A percentile compares a stretch with the other conserved stretches of the same genome.
Conservation (phyloP, 768 basidiomycete genomes). For the Candolleomyces efflorescens region DNA sequence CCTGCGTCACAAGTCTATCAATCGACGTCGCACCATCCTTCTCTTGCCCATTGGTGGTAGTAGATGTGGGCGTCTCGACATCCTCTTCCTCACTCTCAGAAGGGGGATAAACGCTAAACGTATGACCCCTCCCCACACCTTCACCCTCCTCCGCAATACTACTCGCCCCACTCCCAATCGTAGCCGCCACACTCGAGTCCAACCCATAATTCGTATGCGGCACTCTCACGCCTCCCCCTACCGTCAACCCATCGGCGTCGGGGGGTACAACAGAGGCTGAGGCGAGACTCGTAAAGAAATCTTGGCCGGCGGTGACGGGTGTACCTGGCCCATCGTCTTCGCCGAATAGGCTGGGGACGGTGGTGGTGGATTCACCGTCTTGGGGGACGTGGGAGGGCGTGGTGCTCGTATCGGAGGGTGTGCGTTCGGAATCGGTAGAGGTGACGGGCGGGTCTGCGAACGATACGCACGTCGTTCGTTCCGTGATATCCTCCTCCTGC, state of each 20-base stretch:
- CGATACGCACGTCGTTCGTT: conserved; percentile 64
- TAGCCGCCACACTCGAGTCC: conserved; percentile 93
- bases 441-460: conserved; percentile 63
- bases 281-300: conserved; percentile 81
- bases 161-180: conserved; percentile 86
- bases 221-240: conserved; percentile 19
- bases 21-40: conserved; percentile 22
- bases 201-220: conserved; percentile 77
- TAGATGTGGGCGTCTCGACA: too few relatives aligned
- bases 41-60: too few relatives aligned
- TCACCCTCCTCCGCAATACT: conserved; percentile 64
- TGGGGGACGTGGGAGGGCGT: conserved; percentile 46
- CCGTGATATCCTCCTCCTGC: conserved; percentile 38
- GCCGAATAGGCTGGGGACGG: conserved; percentile 83
- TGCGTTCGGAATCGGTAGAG: too few relatives aligned
- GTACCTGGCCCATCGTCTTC: conserved; percentile 66
- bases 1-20: conserved; percentile 86
- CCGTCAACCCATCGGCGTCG: too few relatives aligned
- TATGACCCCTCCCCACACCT: conserved; percentile 57
- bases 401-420: conserved; percentile 24
- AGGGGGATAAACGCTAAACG: conserved; percentile 85
- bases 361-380: conserved; percentile 71
- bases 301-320: conserved; percentile 58
- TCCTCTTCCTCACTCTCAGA: conserved; percentile 64
- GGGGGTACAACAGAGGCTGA: too few relatives aligned